These are phyloP conservation scores for Trebouxia sp. DNA, from an alignment of 139 green algal species.

Conservation along the genomic window DNA sequence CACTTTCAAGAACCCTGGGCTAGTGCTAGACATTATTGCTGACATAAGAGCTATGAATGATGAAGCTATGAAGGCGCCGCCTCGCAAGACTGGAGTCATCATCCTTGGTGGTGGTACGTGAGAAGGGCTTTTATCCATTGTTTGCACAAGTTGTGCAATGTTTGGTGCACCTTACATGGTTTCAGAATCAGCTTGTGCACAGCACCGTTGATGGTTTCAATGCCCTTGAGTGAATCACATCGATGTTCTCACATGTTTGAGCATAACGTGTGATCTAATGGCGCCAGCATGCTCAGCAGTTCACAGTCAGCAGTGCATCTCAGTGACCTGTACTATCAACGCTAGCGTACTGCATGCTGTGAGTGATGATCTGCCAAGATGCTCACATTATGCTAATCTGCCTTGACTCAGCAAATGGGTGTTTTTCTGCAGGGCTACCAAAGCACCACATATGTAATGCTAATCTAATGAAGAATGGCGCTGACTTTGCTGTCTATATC, in stretches of 20 bases:
- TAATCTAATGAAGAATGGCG: conserved; percentile 98
- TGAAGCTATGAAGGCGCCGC: conserved; percentile 81
- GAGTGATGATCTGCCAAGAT: too few species aligned
- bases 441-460: conserved; percentile 99
- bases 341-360: too few species aligned
- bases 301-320: too few species aligned
- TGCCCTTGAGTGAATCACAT: too few species aligned
- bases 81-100: conserved; percentile 88
- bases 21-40: conserved; percentile 77
- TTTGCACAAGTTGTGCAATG: not conserved
- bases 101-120: conserved; percentile 88
- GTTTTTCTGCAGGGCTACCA: conserved; percentile 72
- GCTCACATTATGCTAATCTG: too few species aligned
- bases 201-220: too few species aligned
- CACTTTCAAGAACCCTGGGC: conserved; percentile 80
- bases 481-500: conserved; percentile 91
- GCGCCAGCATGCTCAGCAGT: not conserved
- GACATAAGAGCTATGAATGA: conserved; percentile 86
- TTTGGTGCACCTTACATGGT: too few species aligned
- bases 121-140: not conserved
- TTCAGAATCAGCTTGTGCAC: not conserved
- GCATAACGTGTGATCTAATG: not conserved
- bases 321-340: too few species aligned
- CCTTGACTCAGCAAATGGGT: too few species aligned
- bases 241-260: not conserved